Conservation (phyloP, 805 yeast species). For the Candida coleopterorum region DNA sequence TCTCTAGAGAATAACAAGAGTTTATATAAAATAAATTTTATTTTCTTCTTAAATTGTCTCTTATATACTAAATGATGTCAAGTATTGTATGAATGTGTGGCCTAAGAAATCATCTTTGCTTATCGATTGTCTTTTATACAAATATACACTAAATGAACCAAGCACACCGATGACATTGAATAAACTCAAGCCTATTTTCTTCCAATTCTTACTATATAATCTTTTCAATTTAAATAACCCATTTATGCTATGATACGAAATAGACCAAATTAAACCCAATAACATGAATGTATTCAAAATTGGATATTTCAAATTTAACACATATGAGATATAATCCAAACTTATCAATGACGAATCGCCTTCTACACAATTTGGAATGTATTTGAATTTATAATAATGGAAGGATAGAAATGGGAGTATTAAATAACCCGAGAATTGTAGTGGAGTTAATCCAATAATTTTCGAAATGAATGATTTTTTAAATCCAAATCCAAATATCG, state of each 20-base stretch:
- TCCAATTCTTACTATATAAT: slow-evolving; percentile 33
- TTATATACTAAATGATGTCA: slow-evolving; percentile 14
- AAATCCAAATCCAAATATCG: slow-evolving; percentile 53
- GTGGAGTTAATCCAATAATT: slow-evolving; percentile 44
- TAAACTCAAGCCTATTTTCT: slow-evolving; percentile 40
- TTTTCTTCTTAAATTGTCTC: no score
- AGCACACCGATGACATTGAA: slow-evolving; percentile 32
- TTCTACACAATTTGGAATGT: slow-evolving; percentile 49
- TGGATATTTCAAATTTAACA: slow-evolving; percentile 12
- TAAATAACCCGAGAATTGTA: slow-evolving; percentile 56
- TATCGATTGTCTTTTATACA: slow-evolving; percentile 15
- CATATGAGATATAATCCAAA: slow-evolving; percentile 47
- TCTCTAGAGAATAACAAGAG: no score
- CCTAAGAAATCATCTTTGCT: slow-evolving; percentile 25
- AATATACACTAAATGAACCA: slow-evolving; percentile 33
- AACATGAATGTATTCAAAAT: slow-evolving; percentile 6
- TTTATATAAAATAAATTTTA: no score
- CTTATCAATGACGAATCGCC: slow-evolving; percentile 61
- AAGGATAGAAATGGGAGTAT: slow-evolving; percentile 39
- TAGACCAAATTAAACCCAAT: slow-evolving; percentile 26
- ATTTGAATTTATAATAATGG: slow-evolving; percentile 47
- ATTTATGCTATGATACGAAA: slow-evolving; percentile 50
- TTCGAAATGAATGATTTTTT: slow-evolving; percentile 42
- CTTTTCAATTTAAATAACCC: slow-evolving; percentile 49
- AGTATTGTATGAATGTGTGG: slow-evolving; percentile 23